Percentiles rank a stretch among this genome's conserved stretches.
These are phyloP conservation scores for Furcasterigmium sp. DNA, from an alignment of 2,329 filamentous ascomycete genomes.

Conservation along the genomic window DNA sequence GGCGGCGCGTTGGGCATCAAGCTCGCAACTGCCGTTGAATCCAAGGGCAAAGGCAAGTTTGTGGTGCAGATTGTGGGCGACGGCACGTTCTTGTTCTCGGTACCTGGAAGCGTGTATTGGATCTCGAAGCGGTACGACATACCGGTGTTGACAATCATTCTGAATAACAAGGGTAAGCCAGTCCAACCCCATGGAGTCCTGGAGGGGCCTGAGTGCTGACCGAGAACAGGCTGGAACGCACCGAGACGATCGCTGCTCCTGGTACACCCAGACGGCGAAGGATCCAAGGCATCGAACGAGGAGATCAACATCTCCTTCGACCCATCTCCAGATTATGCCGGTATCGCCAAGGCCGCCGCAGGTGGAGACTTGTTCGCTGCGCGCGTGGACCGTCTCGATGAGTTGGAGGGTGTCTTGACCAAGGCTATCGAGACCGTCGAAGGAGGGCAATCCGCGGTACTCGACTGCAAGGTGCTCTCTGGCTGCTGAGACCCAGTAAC, in stretches of 20 bases:
- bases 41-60: slow-evolving; percentile 39
- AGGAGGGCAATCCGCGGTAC: slow-evolving; percentile 44
- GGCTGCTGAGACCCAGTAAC: slow-evolving; percentile 37
- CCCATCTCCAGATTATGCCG: slow-evolving; percentile 36
- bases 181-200: too few relatives aligned
- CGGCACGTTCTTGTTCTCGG: slow-evolving; percentile 50
- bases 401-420: slow-evolving; percentile 41
- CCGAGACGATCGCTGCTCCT: slow-evolving; percentile 35
- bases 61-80: slow-evolving; percentile 53
- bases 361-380: slow-evolving; percentile 45
- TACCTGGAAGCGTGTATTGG: slow-evolving; percentile 52
- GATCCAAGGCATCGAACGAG: slow-evolving; percentile 34
- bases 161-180: slow-evolving; percentile 49
- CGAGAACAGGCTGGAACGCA: slow-evolving; percentile 34
- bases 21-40: slow-evolving; percentile 48
- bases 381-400: slow-evolving; percentile 37
- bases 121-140: slow-evolving; percentile 48
- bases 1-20: slow-evolving; percentile 73
- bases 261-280: slow-evolving; percentile 36
- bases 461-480: slow-evolving; percentile 46
- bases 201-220: background rate
- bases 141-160: slow-evolving; percentile 47
- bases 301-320: slow-evolving; percentile 41
- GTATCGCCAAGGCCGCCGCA: slow-evolving; percentile 20
- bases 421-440: slow-evolving; percentile 46